These are phyloP conservation scores for Bacidia rubella DNA, from an alignment of 495 filamentous ascomycete genomes.

Conservation along the genomic window DNA sequence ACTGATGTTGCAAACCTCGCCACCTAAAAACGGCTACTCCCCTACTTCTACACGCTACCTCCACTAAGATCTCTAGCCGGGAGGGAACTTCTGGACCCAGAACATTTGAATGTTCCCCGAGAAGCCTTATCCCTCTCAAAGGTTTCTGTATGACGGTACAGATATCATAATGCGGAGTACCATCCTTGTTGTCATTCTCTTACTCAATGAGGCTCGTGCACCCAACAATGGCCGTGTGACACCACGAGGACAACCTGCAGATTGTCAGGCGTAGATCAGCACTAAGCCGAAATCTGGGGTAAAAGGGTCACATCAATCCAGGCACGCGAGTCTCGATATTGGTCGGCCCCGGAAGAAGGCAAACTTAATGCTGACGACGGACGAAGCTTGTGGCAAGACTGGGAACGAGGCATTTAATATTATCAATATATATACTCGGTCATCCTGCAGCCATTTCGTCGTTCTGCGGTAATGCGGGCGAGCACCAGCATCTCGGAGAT, in stretches of 20 bases:
- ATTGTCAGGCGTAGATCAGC: background rate
- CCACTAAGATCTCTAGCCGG: background rate
- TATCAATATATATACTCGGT: background rate
- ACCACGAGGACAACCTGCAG: conserved; percentile 1
- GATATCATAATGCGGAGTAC: background rate
- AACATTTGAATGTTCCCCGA: background rate
- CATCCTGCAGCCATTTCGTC: background rate
- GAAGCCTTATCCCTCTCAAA: background rate
- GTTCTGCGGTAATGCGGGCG: background rate
- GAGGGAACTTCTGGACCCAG: background rate
- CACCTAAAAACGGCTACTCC: background rate
- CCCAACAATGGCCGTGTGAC: conserved; percentile 1
- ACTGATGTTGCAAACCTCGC: background rate
- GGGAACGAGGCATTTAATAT: conserved; percentile 1
- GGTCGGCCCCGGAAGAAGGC: background rate
- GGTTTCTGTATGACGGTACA: background rate
- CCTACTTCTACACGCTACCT: background rate
- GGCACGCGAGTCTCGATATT: background rate
- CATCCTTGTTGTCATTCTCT: background rate
- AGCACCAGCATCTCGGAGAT: conserved; percentile 1
- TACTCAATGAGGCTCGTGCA: conserved; percentile 1
- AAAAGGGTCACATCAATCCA: background rate
- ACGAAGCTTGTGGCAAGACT: background rate
- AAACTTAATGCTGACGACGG: background rate
- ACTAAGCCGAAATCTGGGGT: background rate